Evolutionary conservation across 345 rosid genomes (phyloP), one percentile per base, ranked within the genome.

Genomic region (Rhodamnia rubescens): DNA sequence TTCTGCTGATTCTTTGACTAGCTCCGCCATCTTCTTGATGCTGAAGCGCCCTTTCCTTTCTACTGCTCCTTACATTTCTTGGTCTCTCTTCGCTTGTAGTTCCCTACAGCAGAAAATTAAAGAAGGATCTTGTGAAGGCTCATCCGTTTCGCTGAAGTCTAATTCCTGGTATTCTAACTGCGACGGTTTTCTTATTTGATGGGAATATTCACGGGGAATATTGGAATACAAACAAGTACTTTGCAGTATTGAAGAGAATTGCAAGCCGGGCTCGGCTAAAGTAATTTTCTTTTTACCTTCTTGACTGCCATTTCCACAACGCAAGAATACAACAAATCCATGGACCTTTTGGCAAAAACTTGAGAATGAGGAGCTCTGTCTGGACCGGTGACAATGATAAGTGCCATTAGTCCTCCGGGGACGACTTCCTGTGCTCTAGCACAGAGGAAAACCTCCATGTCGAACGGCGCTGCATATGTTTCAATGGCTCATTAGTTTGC

Each of bases 361-460:
- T n/a, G 78, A 59, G 53, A 52, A 84, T n/a, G 44, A 84, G 85
- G 80, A 22, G 40, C 47, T 22, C 32, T 36, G 0, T 82, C 40
- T 6, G 11, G 49, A 2, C 36, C 21, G 54, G 75, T 58, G 7
- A 83, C 61, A 15, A 85, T 47, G 26, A 44, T 16, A n/a, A 87
- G 40, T 42, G 27, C 57, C 9, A 87, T 20, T 74, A 83, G 13
- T 16, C 87, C 89, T 40, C 81, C 85, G 2, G 4, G 26, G 12
- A 74, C 84, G 47, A 83, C 47, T 83, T 87, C 87, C 57, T 85
- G 21, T 3, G 85, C 83, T 52, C 89, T 85, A 15, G 81, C 87
- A 53, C 57, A 26, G 82, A 87, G 16, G 27, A 87, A 87, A 8
- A 40, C 13, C 12, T 69, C 83, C 82, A 87, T 13, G 78, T 32